These are phyloP conservation scores for Exophiala dermatitidis DNA, from an alignment of 2,329 filamentous ascomycete genomes.

Conservation along the genomic window DNA sequence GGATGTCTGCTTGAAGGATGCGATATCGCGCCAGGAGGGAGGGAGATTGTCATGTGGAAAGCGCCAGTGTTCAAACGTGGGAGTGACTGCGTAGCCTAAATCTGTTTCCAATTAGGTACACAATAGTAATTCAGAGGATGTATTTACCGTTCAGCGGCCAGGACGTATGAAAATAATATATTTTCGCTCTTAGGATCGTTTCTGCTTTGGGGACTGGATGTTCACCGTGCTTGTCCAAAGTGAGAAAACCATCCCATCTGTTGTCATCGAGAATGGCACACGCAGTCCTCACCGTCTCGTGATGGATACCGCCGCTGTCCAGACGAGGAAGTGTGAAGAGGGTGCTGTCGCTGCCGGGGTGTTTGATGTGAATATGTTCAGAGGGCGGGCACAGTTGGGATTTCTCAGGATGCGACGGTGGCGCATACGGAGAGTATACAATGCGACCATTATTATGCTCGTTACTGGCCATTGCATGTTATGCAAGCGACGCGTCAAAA, in stretches of 20 bases:
- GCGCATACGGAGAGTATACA: conserved; percentile 1
- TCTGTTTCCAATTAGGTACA: neutral
- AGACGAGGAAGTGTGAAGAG: neutral
- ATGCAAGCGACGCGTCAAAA: too few species aligned
- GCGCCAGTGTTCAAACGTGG: conserved; percentile 1
- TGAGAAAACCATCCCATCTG: neutral
- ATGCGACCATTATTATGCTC: neutral
- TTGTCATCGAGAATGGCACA: neutral
- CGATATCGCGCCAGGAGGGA: neutral
- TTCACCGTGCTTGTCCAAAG: neutral
- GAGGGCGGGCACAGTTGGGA: neutral
- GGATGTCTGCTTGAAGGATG: conserved; percentile 1
- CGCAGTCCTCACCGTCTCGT: neutral
- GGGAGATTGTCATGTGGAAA: conserved; percentile 2
- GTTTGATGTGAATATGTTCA: neutral
- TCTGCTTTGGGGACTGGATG: neutral
- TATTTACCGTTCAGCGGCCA: neutral
- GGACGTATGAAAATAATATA: neutral
- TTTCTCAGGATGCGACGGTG: conserved; percentile 1
- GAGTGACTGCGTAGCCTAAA: neutral
- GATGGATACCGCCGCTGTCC: neutral
- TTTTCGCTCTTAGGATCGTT: neutral
- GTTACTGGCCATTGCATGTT: too few species aligned
- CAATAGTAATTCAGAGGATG: neutral
- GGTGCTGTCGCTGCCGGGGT: neutral